A percentile compares a stretch with the other conserved stretches of the same genome.
Evolutionary conservation across 202 grass and related monocot genomes (phyloP).

Genomic region (Hordeum pubiflorum): DNA sequence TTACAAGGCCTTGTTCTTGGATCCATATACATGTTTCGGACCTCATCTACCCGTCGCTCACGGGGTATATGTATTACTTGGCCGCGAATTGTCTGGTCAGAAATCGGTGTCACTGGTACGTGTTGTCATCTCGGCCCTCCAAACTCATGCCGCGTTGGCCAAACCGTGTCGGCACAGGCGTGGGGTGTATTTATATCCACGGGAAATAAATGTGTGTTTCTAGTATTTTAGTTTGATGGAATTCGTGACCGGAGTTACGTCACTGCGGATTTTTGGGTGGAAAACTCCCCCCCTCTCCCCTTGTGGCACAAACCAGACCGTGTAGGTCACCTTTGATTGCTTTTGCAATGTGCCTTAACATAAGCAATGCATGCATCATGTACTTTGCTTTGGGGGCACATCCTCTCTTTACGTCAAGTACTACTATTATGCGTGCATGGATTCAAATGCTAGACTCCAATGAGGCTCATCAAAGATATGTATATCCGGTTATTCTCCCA

Average conservation of each 20-base stretch:
- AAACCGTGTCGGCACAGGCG: not conserved
- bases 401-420: conserved; percentile 38
- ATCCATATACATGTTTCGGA: not conserved
- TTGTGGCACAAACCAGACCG: conserved; percentile 15
- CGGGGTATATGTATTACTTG: not conserved
- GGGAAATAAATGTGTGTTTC: not conserved
- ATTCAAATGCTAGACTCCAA: conserved; percentile 58
- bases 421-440: conserved; percentile 18
- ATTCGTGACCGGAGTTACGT: not conserved
- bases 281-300: not conserved
- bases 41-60: not conserved
- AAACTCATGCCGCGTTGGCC: not conserved
- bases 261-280: not conserved
- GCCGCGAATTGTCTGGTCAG: not conserved
- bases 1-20: not conserved
- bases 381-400: conserved; percentile 41
- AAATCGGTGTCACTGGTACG: not conserved
- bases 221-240: not conserved
- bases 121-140: not conserved
- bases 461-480: conserved; percentile 23
- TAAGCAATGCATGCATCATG: conserved; percentile 15
- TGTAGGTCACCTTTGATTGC: conserved; percentile 20
- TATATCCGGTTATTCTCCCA: conserved; percentile 45
- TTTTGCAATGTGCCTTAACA: conserved; percentile 11
- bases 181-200: not conserved